Base-by-base conservation (phyloP, 2,329 filamentous ascomycete species). In the Chrysoporthe austroafricana region DNA sequence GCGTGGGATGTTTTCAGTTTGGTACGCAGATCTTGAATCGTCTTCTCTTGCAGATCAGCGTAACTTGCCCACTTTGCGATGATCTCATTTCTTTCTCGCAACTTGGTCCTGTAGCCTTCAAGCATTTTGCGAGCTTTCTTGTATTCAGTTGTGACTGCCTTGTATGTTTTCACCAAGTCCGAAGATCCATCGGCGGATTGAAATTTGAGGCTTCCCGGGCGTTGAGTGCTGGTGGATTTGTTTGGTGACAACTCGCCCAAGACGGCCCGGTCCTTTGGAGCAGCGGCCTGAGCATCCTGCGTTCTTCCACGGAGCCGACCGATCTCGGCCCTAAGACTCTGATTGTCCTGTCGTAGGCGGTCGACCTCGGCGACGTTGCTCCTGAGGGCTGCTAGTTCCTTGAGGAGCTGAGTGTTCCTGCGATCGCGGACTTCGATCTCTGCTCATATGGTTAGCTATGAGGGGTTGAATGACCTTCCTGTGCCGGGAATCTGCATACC, bases 61-160 rank as follows among this genome's bases (percentile, higher is more conserved):
- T 85, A 82, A 6, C 77, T 74, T 36, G 78, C 76, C 85, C 85
- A 88, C 43, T 73, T 72, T 7, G 83, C 77, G 4, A 79, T 79
- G 34, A 82, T 78, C 1, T 78, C 76, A 39, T 80, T 81, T 60
- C 79, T 79, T 70, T 79, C 81, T 43, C 75, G 73, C 9, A 82
- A 75, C 8, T 77, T 75, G 14, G 77, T 76, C 66, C 79, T 79
- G 58, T 81, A 77, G 2, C 72, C 78, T 66, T 78, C 84, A 72
- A 82, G 82, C 70, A 76, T 81, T 61, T 73, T 74, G 39, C 73
- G 79, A 60, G 85, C 73, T 4, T 78, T 80, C 5, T 72, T 70
- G 63, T 80, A 80, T 59, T 80, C 78, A 18, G 42, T 11, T 32
- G 43, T 14, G n/a, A 48, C 43, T 36, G 13, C 34, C 9, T 36